These are phyloP conservation scores for Puccinia hordei DNA, from an alignment of 1,284 basidiomycete genomes.

Conservation along the genomic window DNA sequence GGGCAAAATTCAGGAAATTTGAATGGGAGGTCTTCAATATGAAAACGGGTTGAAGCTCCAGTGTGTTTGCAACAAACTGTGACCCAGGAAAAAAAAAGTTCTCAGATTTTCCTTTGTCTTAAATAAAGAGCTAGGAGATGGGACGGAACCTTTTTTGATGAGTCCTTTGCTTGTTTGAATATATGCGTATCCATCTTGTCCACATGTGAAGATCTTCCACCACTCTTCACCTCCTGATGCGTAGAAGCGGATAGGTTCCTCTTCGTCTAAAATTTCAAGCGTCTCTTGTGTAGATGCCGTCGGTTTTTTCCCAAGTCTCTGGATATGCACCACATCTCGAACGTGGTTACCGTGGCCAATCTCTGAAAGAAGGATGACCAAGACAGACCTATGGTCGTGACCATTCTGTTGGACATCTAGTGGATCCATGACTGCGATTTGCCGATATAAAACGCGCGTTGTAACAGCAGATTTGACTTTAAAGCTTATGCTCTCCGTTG, in stretches of 20 bases:
- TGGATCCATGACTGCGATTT: conserved; percentile 22
- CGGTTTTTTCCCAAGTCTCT: background rate
- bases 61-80: conserved; percentile 51
- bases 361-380: conserved; percentile 36
- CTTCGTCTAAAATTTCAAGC: background rate
- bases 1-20: conserved; percentile 68
- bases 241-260: conserved; percentile 21
- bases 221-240: conserved; percentile 4
- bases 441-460: conserved; percentile 10
- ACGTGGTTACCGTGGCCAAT: background rate
- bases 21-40: conserved; percentile 57
- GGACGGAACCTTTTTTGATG: conserved; percentile 28
- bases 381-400: background rate
- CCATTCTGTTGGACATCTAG: background rate
- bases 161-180: conserved; percentile 26
- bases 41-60: conserved; percentile 51
- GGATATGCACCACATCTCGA: conserved; percentile 21
- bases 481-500: conserved; percentile 1
- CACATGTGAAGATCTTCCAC: conserved; percentile 18
- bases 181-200: conserved; percentile 1
- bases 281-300: background rate
- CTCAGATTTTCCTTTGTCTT: background rate
- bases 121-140: background rate
- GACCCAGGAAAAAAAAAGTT: background rate
- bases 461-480: background rate